These are phyloP conservation scores for Yamadazyma scolyti DNA, from an alignment of 805 yeast species.

Conservation along the genomic window DNA sequence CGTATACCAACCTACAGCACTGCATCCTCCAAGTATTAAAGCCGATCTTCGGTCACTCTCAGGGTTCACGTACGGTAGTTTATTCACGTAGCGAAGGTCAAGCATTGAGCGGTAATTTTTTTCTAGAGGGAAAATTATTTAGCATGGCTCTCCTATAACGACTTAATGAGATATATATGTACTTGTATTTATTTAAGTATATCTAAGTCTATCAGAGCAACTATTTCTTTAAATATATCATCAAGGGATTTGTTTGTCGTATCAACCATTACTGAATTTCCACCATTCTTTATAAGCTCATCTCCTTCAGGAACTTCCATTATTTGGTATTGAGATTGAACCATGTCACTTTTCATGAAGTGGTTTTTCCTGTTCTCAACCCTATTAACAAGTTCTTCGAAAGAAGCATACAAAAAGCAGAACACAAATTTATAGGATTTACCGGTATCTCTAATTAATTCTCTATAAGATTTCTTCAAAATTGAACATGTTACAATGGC, in stretches of 20 bases:
- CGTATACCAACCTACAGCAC: slow-evolving; percentile 78
- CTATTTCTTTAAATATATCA: slow-evolving; percentile 20
- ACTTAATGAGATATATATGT: too few relatives aligned
- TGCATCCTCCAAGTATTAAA: slow-evolving; percentile 75
- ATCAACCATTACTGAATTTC: slow-evolving; percentile 31
- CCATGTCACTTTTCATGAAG: slow-evolving; percentile 85
- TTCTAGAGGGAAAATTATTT: too few relatives aligned
- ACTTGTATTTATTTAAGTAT: too few relatives aligned
- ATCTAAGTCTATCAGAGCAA: too few relatives aligned
- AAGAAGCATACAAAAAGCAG: slow-evolving; percentile 64
- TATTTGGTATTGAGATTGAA: slow-evolving; percentile 69
- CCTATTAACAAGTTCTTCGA: slow-evolving; percentile 57
- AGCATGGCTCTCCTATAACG: too few relatives aligned
- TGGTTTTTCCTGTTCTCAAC: slow-evolving; percentile 68
- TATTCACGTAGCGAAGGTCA: slow-evolving; percentile 18
- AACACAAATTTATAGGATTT: slow-evolving; percentile 42
- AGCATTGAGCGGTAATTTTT: too few relatives aligned
- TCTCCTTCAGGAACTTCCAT: slow-evolving; percentile 63
- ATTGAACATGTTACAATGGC: slow-evolving; percentile 82
- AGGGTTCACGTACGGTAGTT: slow-evolving; percentile 63
- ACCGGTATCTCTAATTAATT: slow-evolving; percentile 44
- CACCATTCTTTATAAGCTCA: slow-evolving; percentile 35
- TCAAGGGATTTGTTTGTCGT: slow-evolving; percentile 29
- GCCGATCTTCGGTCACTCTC: slow-evolving; percentile 54
- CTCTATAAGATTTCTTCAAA: slow-evolving; percentile 71